A percentile compares a stretch with the other conserved stretches of the same genome.
These are phyloP conservation scores for Globisporangium uncinulatum DNA, from an alignment of 352 stramenopile species.

Conservation along the genomic window DNA sequence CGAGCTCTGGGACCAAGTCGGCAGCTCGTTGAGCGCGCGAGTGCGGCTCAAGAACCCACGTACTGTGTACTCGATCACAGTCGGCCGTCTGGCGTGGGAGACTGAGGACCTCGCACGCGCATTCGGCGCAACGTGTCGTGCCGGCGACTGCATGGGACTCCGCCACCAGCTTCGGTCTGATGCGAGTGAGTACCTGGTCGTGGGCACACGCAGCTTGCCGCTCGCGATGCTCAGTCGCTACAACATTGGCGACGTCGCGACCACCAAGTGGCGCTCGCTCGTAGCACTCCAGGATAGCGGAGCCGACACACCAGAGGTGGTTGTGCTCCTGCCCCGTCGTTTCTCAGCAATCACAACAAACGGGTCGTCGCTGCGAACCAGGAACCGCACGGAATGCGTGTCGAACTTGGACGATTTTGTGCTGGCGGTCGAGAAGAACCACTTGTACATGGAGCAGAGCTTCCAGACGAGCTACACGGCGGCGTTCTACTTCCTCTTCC, in stretches of 20 bases:
- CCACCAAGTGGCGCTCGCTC: slow-evolving; percentile 12
- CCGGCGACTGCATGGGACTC: neutral
- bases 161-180: slow-evolving; percentile 6
- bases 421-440: slow-evolving; percentile 21
- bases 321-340: slow-evolving; percentile 9
- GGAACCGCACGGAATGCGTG: neutral
- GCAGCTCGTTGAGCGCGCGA: too few species aligned
- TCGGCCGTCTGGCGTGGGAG: slow-evolving; percentile 5
- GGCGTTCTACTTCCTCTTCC: slow-evolving; percentile 29
- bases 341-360: neutral
- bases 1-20: neutral
- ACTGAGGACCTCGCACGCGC: slow-evolving; percentile 1
- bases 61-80: slow-evolving; percentile 5
- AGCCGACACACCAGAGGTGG: neutral
- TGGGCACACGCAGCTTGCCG: neutral
- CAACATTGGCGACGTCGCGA: neutral
- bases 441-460: slow-evolving; percentile 33
- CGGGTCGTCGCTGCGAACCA: neutral
- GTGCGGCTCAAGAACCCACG: slow-evolving; percentile 2
- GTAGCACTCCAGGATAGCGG: neutral
- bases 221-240: slow-evolving; percentile 1
- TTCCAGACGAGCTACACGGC: slow-evolving; percentile 31
- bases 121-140: neutral
- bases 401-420: slow-evolving; percentile 7
- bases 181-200: slow-evolving; percentile 5